Base-by-base conservation (phyloP, 2,329 filamentous ascomycete genomes). In the Arthrobotrys pseudoclavata region DNA sequence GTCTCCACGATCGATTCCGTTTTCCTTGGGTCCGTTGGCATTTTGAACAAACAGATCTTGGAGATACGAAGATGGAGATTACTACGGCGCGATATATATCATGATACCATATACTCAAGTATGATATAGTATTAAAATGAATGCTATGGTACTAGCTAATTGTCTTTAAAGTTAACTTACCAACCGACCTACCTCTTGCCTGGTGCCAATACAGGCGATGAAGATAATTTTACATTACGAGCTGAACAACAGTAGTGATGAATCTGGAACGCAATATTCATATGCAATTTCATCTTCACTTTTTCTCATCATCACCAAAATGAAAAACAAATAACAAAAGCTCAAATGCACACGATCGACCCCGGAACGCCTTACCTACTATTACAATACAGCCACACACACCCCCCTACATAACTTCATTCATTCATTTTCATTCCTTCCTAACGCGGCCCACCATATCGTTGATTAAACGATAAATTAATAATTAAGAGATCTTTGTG, bases 281-380 rank as follows among this genome's bases (percentile, higher is more conserved):
- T 34, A 60, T 60, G 26, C 55, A 60, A 60, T 60, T 60, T 60
- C 31, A 60, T 60, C 34, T 34, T 60, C 55, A 60, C 55, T 24
- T 42, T 26, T 15, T 42, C 55, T 60, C 55, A 42, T 42, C 53
- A 60, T 60, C 31, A 60, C 15, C 42, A 57, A 57, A 26, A 9
- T 6, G 4, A 37, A 37, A 55, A 13, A 37, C 10, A 24, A 60
- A 18, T n/a, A 42, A 40, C 12, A 40, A 40, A 40, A 40, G 15
- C 12, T 40, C 20, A 52, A 13, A 24, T 15, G 13, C 47, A 52
- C 47, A 26, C 37, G 37, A 53, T 53, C 52, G 18, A 34, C 34
- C 55, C 55, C 55, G 18, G 20, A 60, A 60, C 55, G 55, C 55
- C 55, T 60, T 60, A 60, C 55, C 55, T 60, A 60, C 55, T 60